Evolutionary conservation across 768 basidiomycete genomes (phyloP).

Genomic region (Ephemerocybe angulata): DNA sequence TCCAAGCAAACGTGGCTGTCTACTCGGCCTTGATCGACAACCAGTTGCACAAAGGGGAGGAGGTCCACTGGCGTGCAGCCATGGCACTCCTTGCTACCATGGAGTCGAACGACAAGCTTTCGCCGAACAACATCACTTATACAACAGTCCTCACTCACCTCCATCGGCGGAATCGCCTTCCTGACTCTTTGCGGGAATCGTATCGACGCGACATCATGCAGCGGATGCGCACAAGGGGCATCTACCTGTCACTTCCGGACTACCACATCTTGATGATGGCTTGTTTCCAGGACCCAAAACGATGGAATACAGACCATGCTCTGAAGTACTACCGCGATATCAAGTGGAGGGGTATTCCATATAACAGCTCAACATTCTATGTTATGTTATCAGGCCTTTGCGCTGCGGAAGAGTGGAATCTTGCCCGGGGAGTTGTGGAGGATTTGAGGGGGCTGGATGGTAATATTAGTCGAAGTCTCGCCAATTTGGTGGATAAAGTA

Average conservation of each 20-base stretch:
- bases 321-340: constrained; percentile 62
- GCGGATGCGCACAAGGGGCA: constrained; percentile 53
- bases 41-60: constrained; percentile 56
- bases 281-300: constrained; percentile 49
- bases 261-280: constrained; percentile 79
- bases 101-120: constrained; percentile 52
- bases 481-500: constrained; percentile 48
- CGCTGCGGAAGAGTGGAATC: constrained; percentile 51
- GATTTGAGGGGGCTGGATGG: constrained; percentile 55
- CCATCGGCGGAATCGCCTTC: constrained; percentile 54
- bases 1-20: constrained; percentile 70
- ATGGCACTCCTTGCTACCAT: constrained; percentile 71
- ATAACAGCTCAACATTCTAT: constrained; percentile 71
- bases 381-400: constrained; percentile 66
- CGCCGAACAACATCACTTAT: constrained; percentile 80
- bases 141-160: constrained; percentile 74
- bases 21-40: constrained; percentile 79
- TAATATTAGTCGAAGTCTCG: constrained; percentile 46
- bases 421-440: constrained; percentile 56
- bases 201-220: constrained; percentile 48
- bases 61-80: constrained; percentile 54
- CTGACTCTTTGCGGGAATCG: constrained; percentile 40
- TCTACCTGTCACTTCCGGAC: constrained; percentile 57
- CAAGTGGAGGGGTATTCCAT: constrained; percentile 41
- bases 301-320: constrained; percentile 51